phyloP scores from a whole-genome alignment of 176 grass and related monocot genomes.

The Bromus sterilis region DNA sequence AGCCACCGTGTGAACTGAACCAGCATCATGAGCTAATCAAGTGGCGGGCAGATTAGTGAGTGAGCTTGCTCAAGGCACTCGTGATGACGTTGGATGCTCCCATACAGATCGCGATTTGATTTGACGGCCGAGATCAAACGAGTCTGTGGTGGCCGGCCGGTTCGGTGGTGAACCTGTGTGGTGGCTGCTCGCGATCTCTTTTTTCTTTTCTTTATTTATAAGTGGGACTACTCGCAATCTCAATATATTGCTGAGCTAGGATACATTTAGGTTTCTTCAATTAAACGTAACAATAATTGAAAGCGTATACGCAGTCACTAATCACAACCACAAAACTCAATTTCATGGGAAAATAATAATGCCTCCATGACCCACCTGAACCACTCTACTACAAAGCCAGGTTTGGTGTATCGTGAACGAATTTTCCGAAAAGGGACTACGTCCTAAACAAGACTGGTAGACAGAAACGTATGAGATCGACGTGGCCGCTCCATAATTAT shows the following conservation, averaged over 20 bases:
- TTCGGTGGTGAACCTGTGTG: not conserved
- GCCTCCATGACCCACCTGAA: constrained; percentile 17
- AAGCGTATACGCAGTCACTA: not conserved
- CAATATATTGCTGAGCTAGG: not conserved
- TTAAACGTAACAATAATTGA: constrained; percentile 44
- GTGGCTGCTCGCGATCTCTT: constrained; percentile 28
- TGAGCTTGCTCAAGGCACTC: not conserved
- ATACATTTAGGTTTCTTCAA: constrained; percentile 23
- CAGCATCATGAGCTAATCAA: constrained; percentile 1
- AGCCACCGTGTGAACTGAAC: not conserved
- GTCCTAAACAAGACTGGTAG: not conserved
- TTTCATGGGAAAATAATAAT: not conserved
- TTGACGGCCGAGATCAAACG: not conserved
- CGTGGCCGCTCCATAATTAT: not conserved
- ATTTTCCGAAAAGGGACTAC: not conserved
- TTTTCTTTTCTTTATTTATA: too few species aligned
- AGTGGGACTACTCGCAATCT: constrained; percentile 32
- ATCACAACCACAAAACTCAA: not conserved
- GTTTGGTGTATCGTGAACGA: not conserved
- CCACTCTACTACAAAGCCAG: not conserved
- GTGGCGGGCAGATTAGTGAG: not conserved
- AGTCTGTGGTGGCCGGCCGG: constrained; percentile 1
- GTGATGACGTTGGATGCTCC: too few species aligned
- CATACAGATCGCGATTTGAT: too few species aligned
- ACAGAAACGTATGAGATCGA: not conserved